Base-by-base conservation (phyloP, 2,329 filamentous ascomycete species). In the Penicillium sp. region DNA sequence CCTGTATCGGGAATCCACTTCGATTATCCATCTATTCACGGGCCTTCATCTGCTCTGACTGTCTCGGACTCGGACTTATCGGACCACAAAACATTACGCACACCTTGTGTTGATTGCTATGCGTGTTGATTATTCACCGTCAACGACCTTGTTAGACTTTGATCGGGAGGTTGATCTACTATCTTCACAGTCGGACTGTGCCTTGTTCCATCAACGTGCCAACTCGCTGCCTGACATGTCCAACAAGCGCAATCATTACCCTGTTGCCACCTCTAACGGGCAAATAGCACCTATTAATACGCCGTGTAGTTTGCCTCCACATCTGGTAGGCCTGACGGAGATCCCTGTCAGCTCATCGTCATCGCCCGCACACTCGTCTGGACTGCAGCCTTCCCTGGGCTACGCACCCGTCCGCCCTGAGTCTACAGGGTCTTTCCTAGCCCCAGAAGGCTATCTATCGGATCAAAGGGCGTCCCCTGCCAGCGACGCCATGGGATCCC, bases 401-500 rank as follows among this genome's bases (percentile, higher is more conserved):
- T 60, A 52, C 26, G 41, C 53, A 26, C 39, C 44, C 2, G 11
- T 39, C 16, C 55, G 56, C 26, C n/a, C 57, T 26, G 57, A 64
- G 8, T 52, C 50, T 16, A 44, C 52, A n/a, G 41, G 35, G 6
- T 50, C 56, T 22, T 66, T 61, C 43, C 44, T 66, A 39, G 21
- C 52, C 11, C 64, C 62, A 8, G 56, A 56, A 4, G 45, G 31
- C n/a, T 61, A 60, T 56, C 31, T 53, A 47, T 57, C 62, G 19
- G 45, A 56, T 21, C 59, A 53, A 47, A 57, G 56, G 22, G 60
- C 53, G 35, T 62, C 63, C 3, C 41, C 49, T 21, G 52, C 54
- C 26, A 60, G 58, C 44, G 58, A 64, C 22, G 58, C 60, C n/a
- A 29, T 63, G 16, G 54, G 55, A 13, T 67, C 64, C 51, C 48